phyloP scores from a whole-genome alignment of 2,329 filamentous ascomycete genomes.

The Colletotrichum sidae region DNA sequence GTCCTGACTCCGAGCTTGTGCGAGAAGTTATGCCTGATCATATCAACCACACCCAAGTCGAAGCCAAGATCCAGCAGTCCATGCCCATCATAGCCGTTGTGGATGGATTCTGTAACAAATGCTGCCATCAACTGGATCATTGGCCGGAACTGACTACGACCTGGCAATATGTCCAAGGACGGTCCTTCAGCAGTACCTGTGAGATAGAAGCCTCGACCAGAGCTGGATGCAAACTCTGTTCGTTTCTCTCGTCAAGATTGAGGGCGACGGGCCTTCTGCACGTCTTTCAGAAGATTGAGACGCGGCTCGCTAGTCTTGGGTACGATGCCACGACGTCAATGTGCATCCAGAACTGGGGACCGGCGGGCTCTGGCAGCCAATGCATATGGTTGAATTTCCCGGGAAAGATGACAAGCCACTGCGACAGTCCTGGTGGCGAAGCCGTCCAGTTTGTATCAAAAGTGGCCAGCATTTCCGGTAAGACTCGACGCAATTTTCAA shows the following conservation, averaged over 20 bases:
- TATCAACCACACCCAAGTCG: accelerated
- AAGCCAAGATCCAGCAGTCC: not conserved
- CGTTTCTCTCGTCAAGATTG: accelerated
- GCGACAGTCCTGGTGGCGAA: too few relatives aligned
- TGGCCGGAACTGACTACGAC: not conserved
- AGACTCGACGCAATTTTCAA: too few relatives aligned
- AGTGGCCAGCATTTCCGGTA: not conserved
- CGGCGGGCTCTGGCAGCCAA: too few relatives aligned
- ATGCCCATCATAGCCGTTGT: accelerated
- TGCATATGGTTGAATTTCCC: too few relatives aligned
- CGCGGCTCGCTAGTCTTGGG: accelerated
- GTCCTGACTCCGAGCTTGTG: accelerated
- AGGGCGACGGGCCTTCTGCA: accelerated
- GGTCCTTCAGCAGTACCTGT: not conserved
- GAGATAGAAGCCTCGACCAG: not conserved
- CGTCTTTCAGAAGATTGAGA: not conserved
- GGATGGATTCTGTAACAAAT: not conserved
- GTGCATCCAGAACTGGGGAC: not conserved
- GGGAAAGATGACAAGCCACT: not conserved
- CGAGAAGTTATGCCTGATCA: not conserved
- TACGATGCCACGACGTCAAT: not conserved
- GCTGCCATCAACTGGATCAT: not conserved
- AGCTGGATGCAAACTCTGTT: not conserved
- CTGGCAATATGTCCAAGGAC: not conserved
- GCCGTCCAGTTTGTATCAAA: not conserved